These are phyloP conservation scores for Cutaneotrichosporon arboriforme DNA, from an alignment of 1,284 basidiomycete species.

Conservation along the genomic window DNA sequence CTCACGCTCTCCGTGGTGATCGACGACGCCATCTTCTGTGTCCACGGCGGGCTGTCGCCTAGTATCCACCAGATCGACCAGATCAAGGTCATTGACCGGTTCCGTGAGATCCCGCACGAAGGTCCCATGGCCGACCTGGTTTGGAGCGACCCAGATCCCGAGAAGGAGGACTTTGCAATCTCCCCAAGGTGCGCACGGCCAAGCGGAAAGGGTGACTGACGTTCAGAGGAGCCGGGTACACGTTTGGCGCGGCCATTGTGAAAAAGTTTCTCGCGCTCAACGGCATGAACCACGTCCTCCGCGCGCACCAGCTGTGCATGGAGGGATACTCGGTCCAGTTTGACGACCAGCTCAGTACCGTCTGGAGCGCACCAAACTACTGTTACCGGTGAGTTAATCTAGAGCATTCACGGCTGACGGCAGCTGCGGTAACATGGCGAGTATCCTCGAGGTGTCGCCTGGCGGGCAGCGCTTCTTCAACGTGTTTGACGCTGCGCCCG, in stretches of 20 bases:
- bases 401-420: conserved; percentile 38
- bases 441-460: conserved; percentile 92
- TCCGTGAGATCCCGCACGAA: conserved; percentile 98
- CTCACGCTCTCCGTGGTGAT: conserved; percentile 95
- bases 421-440: conserved; percentile 95
- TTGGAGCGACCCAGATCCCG: conserved; percentile 98
- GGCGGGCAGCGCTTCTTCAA: conserved; percentile 89
- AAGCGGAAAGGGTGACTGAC: conserved; percentile 8
- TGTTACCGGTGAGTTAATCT: conserved; percentile 54
- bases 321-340: conserved; percentile 95
- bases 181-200: conserved; percentile 67
- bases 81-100: conserved; percentile 97
- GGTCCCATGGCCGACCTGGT: conserved; percentile 99
- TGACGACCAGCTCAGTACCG: conserved; percentile 90
- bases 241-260: conserved; percentile 97
- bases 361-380: conserved; percentile 98
- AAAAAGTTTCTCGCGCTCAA: conserved; percentile 94
- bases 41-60: conserved; percentile 96
- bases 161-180: conserved; percentile 99
- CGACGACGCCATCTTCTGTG: conserved; percentile 98
- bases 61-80: conserved; percentile 99
- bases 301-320: conserved; percentile 99
- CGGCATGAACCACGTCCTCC: conserved; percentile 92
- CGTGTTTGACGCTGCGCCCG: conserved; percentile 93
- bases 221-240: conserved; percentile 90